Evolutionary conservation across 148 eudicot genomes (phyloP), one percentile per base, ranked within the genome.

Genomic region (Rhododendron mucronatum): DNA sequence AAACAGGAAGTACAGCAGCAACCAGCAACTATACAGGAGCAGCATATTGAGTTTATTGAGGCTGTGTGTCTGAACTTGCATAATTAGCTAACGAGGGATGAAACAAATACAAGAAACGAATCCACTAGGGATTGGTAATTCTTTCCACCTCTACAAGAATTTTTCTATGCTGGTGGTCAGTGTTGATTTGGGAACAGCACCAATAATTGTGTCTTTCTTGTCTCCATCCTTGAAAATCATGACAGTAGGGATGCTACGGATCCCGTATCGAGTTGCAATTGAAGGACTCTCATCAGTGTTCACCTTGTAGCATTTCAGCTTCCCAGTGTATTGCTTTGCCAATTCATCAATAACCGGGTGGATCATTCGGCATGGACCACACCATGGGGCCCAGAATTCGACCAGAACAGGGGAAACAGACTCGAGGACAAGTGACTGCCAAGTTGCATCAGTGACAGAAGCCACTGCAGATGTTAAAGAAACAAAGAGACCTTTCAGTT

Each of bases 361-460:
- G 86, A 96, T 93, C 91, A 95, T 93, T 51, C 95, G 94, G 90
- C 99, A 96, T 12, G 98, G 99, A 53, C 97, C 98, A 84, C 99
- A 96, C 99, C 98, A 96, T 75, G 99, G 98, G 74, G 99, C 99
- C 99, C 98, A 96, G 88, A 96, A 96, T 76, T 93, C 99, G 48
- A 96, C 96, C 71, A 95, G 88, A 47, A 93, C 98, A 1, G 95
- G 94, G 47, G 79, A 44, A 39, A 89, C 91, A 14, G 91, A 90
- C 84, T 92, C 95, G 48, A 96, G 86, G 13, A 95, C 98, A 30
- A 84, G 90, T 45, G 93, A 87, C 76, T 96, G 89, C 95, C 96
- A 96, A n/a, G 88, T 84, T 4, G 76, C 85, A 81, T 95, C 97
- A 14, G 90, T 88, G 51, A 92, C 92, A 76, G 94, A 48, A 78